Conservation (phyloP, 257 asterid genomes). For the Paulownia fortunei region DNA sequence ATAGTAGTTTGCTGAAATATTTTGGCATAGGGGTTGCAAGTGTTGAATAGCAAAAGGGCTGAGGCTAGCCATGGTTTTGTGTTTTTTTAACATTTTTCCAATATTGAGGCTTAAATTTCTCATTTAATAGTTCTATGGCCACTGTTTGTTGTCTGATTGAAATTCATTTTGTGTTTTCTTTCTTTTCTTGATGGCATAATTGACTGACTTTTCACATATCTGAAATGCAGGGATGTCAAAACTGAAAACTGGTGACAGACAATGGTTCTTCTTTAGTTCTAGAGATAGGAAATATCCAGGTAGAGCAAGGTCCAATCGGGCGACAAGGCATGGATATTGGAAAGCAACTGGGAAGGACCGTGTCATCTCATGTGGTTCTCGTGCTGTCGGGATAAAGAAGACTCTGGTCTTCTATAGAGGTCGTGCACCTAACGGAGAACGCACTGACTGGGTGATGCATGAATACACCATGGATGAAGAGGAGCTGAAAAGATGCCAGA, state of each 20-base stretch:
- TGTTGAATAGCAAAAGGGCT: neutral
- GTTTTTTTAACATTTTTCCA: neutral
- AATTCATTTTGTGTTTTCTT: neutral
- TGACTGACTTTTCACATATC: slow-evolving; percentile 22
- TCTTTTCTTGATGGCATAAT: slow-evolving; percentile 21
- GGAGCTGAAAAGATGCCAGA: slow-evolving; percentile 66
- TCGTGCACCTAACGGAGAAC: slow-evolving; percentile 77
- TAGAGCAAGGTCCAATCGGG: slow-evolving; percentile 72
- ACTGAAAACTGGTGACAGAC: slow-evolving; percentile 78
- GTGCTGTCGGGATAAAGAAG: slow-evolving; percentile 74
- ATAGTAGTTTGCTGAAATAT: neutral
- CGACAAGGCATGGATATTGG: slow-evolving; percentile 76
- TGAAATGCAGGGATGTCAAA: slow-evolving; percentile 65
- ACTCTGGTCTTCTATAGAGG: slow-evolving; percentile 81
- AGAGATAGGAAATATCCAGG: slow-evolving; percentile 77
- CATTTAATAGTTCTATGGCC: neutral
- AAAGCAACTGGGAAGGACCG: slow-evolving; percentile 89
- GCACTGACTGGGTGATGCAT: slow-evolving; percentile 96
- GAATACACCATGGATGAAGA: slow-evolving; percentile 76
- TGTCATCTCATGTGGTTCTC: slow-evolving; percentile 50
- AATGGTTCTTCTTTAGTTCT: slow-evolving; percentile 86
- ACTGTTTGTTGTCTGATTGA: neutral
- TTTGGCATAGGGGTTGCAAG: neutral
- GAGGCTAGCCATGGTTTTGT: neutral
- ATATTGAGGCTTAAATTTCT: neutral